These are phyloP conservation scores for Xylariaceae sp. DNA, from an alignment of 2,329 filamentous ascomycete genomes.

Conservation along the genomic window DNA sequence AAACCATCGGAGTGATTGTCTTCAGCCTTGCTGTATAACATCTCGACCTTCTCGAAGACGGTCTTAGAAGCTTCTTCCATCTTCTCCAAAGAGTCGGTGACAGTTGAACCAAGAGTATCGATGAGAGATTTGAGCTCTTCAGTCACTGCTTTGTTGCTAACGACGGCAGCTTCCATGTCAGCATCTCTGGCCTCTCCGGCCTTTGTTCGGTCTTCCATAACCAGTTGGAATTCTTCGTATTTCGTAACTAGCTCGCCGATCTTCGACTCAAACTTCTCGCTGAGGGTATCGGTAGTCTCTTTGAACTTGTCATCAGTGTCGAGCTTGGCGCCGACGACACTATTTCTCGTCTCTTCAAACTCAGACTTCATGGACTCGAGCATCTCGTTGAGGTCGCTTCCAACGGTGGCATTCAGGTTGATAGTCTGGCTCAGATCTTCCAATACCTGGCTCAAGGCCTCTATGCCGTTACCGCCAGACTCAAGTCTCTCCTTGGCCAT, in stretches of 20 bases:
- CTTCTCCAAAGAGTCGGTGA: slow-evolving; percentile 81
- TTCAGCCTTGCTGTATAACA: slow-evolving; percentile 72
- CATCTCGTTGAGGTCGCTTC: slow-evolving; percentile 67
- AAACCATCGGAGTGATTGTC: slow-evolving; percentile 72
- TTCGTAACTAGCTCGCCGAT: slow-evolving; percentile 78
- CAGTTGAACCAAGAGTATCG: slow-evolving; percentile 76
- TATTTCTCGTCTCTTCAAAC: slow-evolving; percentile 80
- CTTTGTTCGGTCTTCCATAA: slow-evolving; percentile 70
- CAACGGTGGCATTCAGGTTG: slow-evolving; percentile 53
- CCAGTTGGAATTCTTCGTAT: slow-evolving; percentile 79
- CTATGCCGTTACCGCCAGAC: slow-evolving; percentile 69
- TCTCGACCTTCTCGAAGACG: slow-evolving; percentile 78
- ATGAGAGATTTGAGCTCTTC: slow-evolving; percentile 86
- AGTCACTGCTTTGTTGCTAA: slow-evolving; percentile 72
- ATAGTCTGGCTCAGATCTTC: slow-evolving; percentile 64
- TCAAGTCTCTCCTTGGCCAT: slow-evolving; percentile 74
- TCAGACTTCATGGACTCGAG: slow-evolving; percentile 76
- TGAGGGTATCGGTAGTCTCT: slow-evolving; percentile 52
- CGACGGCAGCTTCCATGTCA: slow-evolving; percentile 70
- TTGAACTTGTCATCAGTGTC: slow-evolving; percentile 78
- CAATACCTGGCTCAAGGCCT: slow-evolving; percentile 68
- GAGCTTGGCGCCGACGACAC: slow-evolving; percentile 77
- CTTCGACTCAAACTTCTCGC: slow-evolving; percentile 59
- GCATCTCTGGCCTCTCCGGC: slow-evolving; percentile 70
- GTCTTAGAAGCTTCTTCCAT: slow-evolving; percentile 85